phyloP scores from a whole-genome alignment of 345 rosid genomes.

The Jatropha curcas region DNA sequence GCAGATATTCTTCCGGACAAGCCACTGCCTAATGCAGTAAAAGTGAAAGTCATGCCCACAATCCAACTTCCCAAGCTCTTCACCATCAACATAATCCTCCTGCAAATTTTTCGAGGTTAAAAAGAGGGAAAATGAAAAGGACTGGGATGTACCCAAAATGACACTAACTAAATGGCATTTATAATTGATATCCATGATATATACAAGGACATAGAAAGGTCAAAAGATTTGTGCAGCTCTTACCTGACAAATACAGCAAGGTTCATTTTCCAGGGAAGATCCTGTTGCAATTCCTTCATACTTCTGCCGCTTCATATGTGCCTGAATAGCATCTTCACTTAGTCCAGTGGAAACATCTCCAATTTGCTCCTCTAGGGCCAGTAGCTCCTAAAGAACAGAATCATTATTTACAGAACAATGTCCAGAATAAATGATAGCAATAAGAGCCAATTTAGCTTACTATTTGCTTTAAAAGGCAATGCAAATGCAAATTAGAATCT shows the following conservation, averaged over 20 bases:
- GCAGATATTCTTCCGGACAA: conserved; percentile 35
- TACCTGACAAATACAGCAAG: conserved; percentile 51
- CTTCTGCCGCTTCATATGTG: conserved; percentile 14
- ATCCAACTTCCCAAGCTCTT: conserved; percentile 31
- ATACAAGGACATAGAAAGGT: no score
- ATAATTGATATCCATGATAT: no score
- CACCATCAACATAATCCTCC: conserved; percentile 39
- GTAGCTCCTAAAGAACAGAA: conserved; percentile 26
- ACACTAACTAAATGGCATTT: no score
- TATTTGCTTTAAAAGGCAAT: neutral
- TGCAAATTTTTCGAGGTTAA: neutral
- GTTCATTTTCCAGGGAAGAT: neutral
- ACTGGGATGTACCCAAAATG: no score
- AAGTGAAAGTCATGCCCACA: conserved; percentile 44
- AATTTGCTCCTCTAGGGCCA: conserved; percentile 31
- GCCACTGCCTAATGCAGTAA: conserved; percentile 42
- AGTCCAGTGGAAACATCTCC: conserved; percentile 32
- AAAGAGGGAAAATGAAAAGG: neutral
- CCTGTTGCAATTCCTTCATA: conserved; percentile 10
- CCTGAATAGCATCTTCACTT: conserved; percentile 23
- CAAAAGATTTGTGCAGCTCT: neutral
- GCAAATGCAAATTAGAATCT: neutral
- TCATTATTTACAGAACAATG: neutral
- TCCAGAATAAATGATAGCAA: neutral
- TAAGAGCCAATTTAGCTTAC: neutral